Conservation (phyloP, 805 yeast species). For the Yamadazyma akitaensis region DNA sequence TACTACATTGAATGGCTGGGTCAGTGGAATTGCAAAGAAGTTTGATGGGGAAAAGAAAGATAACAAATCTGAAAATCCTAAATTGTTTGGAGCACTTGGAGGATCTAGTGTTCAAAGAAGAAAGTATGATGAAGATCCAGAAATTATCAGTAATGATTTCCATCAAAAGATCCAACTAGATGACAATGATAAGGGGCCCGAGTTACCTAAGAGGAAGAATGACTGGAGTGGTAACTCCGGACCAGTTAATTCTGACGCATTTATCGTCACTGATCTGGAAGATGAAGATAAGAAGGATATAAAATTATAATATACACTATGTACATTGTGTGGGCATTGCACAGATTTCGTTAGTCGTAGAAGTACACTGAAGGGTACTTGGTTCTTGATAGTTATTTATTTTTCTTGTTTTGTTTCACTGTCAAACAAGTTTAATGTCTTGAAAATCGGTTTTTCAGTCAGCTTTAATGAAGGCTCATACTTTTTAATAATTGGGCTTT, state of each 20-base stretch:
- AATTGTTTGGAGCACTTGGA: constrained; percentile 45
- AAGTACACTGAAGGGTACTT: not conserved
- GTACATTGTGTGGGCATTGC: constrained; percentile 1
- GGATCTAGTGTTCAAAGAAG: constrained; percentile 29
- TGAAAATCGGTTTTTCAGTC: constrained; percentile 18
- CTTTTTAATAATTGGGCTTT: constrained; percentile 33
- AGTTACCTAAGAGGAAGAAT: constrained; percentile 18
- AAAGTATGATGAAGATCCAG: constrained; percentile 53
- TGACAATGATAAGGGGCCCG: constrained; percentile 26
- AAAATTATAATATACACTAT: constrained; percentile 9
- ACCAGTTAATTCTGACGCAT: constrained; percentile 42
- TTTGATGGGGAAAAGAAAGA: constrained; percentile 24
- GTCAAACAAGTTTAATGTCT: constrained; percentile 24
- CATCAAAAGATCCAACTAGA: constrained; percentile 44
- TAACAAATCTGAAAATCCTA: constrained; percentile 17
- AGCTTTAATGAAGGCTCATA: constrained; percentile 7
- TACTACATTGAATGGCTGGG: constrained; percentile 74
- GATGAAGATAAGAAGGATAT: constrained; percentile 30
- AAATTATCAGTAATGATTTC: constrained; percentile 49
- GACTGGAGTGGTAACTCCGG: constrained; percentile 37
- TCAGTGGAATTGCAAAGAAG: constrained; percentile 61
- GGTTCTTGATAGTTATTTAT: not conserved
- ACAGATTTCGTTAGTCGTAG: not conserved
- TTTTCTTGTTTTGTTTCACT: not conserved
- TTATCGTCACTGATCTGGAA: constrained; percentile 42